Evolutionary conservation across 345 rosid genomes (phyloP).

Genomic region (Anastatica hierochuntica): DNA sequence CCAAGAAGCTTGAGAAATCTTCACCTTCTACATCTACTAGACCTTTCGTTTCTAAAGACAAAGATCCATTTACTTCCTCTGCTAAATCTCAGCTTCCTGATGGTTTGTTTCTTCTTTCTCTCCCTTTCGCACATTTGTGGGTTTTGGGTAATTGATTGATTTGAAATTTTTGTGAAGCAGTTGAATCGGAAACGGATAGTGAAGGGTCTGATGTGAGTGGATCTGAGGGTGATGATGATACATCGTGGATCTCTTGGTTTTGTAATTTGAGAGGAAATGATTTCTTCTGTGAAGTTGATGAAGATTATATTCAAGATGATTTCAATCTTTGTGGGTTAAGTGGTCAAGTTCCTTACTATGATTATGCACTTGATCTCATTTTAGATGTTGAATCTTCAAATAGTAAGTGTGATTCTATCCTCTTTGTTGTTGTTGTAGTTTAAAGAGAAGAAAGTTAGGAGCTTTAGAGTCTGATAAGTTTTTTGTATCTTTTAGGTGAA

Average conservation of each 20-base stretch:
- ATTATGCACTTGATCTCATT: slow-evolving; percentile 86
- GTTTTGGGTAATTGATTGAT: neutral
- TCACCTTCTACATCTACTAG: slow-evolving; percentile 87
- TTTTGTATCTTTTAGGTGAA: slow-evolving; percentile 37
- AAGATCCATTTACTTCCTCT: slow-evolving; percentile 45
- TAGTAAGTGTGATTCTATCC: slow-evolving; percentile 35
- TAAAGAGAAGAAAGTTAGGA: neutral
- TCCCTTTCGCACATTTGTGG: neutral
- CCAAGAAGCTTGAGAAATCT: slow-evolving; percentile 79
- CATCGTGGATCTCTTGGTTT: slow-evolving; percentile 99
- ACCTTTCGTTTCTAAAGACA: slow-evolving; percentile 47
- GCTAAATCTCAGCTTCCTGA: slow-evolving; percentile 52
- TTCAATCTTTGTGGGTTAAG: slow-evolving; percentile 97
- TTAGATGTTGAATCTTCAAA: slow-evolving; percentile 91
- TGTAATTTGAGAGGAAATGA: slow-evolving; percentile 95
- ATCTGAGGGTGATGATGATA: slow-evolving; percentile 94
- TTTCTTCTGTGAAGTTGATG: slow-evolving; percentile 95
- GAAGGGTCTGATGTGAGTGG: slow-evolving; percentile 93
- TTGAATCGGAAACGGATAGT: slow-evolving; percentile 74
- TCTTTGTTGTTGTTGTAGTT: neutral
- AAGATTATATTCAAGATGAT: slow-evolving; percentile 96
- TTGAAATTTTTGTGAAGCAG: slow-evolving; percentile 22
- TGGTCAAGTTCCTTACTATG: slow-evolving; percentile 90
- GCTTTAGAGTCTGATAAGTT: neutral
- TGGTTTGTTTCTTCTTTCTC: slow-evolving; percentile 5